Evolutionary conservation across 192 early-diverging fungal genomes (phyloP), one percentile per base, ranked within the genome.

Genomic region (Kickxella alabastrina): DNA sequence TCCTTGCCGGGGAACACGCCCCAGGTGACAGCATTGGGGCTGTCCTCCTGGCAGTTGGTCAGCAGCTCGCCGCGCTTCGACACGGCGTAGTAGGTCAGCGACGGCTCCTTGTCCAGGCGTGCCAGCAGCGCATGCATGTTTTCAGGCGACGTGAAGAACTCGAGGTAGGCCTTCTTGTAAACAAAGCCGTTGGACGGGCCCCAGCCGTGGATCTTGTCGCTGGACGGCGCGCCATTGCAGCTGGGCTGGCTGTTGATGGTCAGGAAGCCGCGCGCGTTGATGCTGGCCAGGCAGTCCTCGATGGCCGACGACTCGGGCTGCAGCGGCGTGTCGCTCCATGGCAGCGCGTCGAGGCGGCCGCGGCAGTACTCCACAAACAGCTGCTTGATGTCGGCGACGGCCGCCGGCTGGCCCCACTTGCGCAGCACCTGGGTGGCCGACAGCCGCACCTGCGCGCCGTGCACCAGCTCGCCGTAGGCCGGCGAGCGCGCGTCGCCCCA

Each of bases 401-500:
- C 59, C 15, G 52, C 52, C 9, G 97, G 97, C 27, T 67, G 50
- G 43, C 86, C 85, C 97, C 97, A 99, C 63, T 89, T 73, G 29
- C 76, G 65, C 15, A 88, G 52, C 31, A 82, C 82, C 60, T 92
- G 85, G 9, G 83, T 83, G 49, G 87, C 79, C 41, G 90, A 87
- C 49, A 95, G 68, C 54, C 84, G 80, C 40, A 92, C 82, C 42
- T 88, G 87, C 71, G 88, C 92, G 24, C 90, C 87, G 44, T 87
- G 84, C 36, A 88, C 73, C 51, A 89, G 65, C 52, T 88, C 84
- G 49, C 92, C 92, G 58, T 80, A 91, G 37, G 88, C 88, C 14
- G 92, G 93, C 13, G 95, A 98, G 37, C 93, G 82, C 26, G 95
- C 87, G 48, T 98, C 93, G 26, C 95, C 95, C 95, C 93, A 98